A percentile compares a stretch with the other conserved stretches of the same genome.
Conservation (phyloP, 2,329 filamentous ascomycete species). For the Elsinoe fawcettii region DNA sequence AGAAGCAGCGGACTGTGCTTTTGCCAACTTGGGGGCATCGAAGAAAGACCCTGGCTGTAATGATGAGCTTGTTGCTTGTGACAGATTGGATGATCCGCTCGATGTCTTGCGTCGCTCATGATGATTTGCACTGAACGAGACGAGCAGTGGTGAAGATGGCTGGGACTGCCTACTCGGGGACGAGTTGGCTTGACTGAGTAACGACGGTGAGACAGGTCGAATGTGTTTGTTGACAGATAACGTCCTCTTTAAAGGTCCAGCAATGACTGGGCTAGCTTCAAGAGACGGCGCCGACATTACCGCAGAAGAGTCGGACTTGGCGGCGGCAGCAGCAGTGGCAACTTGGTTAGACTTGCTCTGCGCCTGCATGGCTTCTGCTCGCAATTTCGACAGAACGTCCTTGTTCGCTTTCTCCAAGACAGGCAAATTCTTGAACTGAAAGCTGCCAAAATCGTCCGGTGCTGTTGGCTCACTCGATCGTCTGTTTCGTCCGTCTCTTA, state of each 20-base stretch:
- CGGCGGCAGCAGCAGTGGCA: constrained; percentile 25
- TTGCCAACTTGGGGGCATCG: constrained; percentile 59
- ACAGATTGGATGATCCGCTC: constrained; percentile 75
- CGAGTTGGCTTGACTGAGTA: constrained; percentile 68
- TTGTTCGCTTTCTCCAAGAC: constrained; percentile 98
- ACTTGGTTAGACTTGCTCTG: constrained; percentile 45
- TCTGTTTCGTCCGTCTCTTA: constrained; percentile 80
- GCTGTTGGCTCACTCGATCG: constrained; percentile 83
- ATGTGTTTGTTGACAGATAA: constrained; percentile 75
- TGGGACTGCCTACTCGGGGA: constrained; percentile 82
- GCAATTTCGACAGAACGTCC: constrained; percentile 92
- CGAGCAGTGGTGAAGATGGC: constrained; percentile 82
- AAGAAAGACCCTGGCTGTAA: constrained; percentile 60
- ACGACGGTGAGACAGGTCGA: constrained; percentile 79
- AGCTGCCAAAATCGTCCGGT: constrained; percentile 89
- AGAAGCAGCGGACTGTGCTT: constrained; percentile 44
- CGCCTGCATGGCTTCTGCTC: constrained; percentile 76
- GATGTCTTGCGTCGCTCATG: constrained; percentile 86
- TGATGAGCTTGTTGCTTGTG: constrained; percentile 64
- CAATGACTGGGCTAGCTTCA: constrained; percentile 76
- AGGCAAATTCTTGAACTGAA: constrained; percentile 93
- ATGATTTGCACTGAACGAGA: constrained; percentile 84
- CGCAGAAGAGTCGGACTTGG: constrained; percentile 17
- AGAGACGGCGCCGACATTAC: constrained; percentile 55
- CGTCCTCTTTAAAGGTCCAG: constrained; percentile 72